Evolutionary conservation across 2,329 filamentous ascomycete genomes (phyloP).

Genomic region (Tolypocladium sp.): DNA sequence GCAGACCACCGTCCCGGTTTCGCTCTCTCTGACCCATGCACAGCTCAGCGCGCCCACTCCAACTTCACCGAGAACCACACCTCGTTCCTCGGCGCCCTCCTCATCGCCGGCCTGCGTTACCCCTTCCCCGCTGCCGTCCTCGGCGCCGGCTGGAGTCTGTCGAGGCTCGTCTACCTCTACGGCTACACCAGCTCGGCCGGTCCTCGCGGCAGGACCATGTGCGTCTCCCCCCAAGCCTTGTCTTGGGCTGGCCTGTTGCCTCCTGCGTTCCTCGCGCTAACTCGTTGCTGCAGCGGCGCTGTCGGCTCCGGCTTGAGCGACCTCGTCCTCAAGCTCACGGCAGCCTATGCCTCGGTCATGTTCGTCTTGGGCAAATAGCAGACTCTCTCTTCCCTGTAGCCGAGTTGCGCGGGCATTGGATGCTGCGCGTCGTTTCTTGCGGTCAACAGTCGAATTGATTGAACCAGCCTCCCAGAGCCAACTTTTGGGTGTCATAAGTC

Average conservation of each 20-base stretch:
- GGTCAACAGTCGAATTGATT: neutral
- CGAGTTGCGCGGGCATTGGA: neutral
- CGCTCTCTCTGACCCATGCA: conserved; percentile 3
- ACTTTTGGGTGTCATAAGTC: neutral
- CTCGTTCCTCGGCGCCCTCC: conserved; percentile 39
- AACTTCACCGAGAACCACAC: conserved; percentile 56
- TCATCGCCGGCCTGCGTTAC: conserved; percentile 47
- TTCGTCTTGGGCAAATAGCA: conserved; percentile 22
- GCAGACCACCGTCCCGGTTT: neutral
- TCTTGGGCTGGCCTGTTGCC: neutral
- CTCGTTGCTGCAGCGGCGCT: conserved; percentile 22
- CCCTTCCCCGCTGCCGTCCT: conserved; percentile 39
- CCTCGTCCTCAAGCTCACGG: conserved; percentile 29
- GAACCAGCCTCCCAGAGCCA: neutral
- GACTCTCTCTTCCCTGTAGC: neutral
- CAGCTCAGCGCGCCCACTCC: conserved; percentile 50
- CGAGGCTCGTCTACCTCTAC: conserved; percentile 42
- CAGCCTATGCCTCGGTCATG: conserved; percentile 31
- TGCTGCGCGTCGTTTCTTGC: neutral
- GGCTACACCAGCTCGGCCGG: conserved; percentile 41
- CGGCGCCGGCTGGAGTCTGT: conserved; percentile 43
- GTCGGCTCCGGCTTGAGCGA: conserved; percentile 24
- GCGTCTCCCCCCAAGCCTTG: conserved; percentile 10
- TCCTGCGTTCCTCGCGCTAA: neutral
- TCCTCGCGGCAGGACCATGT: conserved; percentile 34